Evolutionary conservation across 192 early-diverging fungal genomes (phyloP).

Genomic region (Cetraspora pellucida): DNA sequence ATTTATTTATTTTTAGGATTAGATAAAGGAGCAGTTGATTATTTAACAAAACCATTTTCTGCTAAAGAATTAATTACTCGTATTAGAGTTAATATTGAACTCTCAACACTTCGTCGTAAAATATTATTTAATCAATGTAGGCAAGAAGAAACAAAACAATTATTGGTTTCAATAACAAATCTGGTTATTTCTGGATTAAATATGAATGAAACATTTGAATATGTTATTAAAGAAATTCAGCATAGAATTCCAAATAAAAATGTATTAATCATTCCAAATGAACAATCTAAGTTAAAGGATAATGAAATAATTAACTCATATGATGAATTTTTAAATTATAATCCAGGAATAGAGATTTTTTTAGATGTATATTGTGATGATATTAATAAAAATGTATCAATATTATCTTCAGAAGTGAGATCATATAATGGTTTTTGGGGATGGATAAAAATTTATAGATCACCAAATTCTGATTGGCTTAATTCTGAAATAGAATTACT

Average conservation of each 20-base stretch:
- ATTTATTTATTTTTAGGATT: conserved; percentile 36
- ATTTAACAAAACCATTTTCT: conserved; percentile 53
- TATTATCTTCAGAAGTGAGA: conserved; percentile 38
- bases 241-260: conserved; percentile 43
- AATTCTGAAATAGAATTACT: conserved; percentile 46
- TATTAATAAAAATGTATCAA: conserved; percentile 37
- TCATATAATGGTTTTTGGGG: conserved; percentile 44
- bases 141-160: conserved; percentile 42
- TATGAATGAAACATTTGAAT: conserved; percentile 38
- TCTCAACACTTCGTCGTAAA: conserved; percentile 48
- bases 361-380: neutral
- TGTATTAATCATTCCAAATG: conserved; percentile 38
- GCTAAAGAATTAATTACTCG: conserved; percentile 57
- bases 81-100: conserved; percentile 55
- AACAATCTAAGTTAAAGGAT: neutral
- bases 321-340: neutral
- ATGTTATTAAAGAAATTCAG: conserved; percentile 40
- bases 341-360: neutral
- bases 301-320: neutral
- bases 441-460: conserved; percentile 39
- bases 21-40: conserved; percentile 61
- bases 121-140: conserved; percentile 43
- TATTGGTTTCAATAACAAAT: conserved; percentile 44
- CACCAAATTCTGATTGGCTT: conserved; percentile 37
- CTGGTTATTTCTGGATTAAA: conserved; percentile 41